Evolutionary conservation across 1,139 yeast genomes (phyloP), one percentile per base, ranked within the genome.

Genomic region (Geotrichum candidum): DNA sequence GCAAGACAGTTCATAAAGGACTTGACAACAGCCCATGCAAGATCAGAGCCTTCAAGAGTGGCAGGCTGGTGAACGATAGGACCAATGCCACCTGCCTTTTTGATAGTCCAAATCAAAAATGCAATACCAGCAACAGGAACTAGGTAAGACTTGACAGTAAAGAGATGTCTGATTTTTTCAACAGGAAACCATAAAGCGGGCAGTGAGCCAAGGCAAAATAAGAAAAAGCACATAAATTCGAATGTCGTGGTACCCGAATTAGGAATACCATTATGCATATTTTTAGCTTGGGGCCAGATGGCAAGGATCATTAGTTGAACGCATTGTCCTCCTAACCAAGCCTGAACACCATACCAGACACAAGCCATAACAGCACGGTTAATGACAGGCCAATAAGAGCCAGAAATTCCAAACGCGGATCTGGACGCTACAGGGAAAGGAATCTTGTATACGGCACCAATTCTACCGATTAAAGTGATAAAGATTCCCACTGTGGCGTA

Each of bases 181-280:
- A 96, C 96, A 57, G 87, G 88, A 71, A 90, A 83, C 82, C 88
- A 87, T 66, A 90, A 77, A 66, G 88, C 87, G 13, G 96, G 96
- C 65, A 90, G 78, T 62, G 90, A 85, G 62, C 81, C 80, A 15
- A 88, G 76, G 91, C 96, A 88, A 74, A 87, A 90, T 58, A 90
- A 75, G 75, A 90, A 88, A 75, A 89, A 90, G 45, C 85, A 79
- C 72, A 90, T 78, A 70, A 89, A 86, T 64, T 82, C 82, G 70
- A 84, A 88, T 2, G 92, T 84, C 3, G 91, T 84, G 22, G 87
- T 82, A 31, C 84, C 81, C 23, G 78, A 76, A 38, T 75, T 73
- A 45, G 77, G 78, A 60, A 88, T 85, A 50, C 80, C 80, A 67
- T 79, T 78, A 50, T 60, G 68, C 63, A 78, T 73, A 61, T 73